Conservation (phyloP, 768 basidiomycete genomes). For the Phanerochaete carnosa region DNA sequence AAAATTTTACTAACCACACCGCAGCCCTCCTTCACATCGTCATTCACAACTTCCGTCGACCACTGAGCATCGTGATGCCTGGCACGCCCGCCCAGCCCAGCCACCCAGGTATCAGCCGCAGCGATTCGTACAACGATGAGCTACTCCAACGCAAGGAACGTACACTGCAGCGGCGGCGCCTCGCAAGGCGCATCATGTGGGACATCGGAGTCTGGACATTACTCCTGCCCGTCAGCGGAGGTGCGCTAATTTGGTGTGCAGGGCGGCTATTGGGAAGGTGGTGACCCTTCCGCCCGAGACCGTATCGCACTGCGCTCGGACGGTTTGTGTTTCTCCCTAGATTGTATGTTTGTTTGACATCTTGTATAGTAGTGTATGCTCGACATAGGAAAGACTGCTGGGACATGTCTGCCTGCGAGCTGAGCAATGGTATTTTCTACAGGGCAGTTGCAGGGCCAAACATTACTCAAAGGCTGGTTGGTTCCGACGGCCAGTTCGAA, state of each 20-base stretch:
- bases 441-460: too few species aligned
- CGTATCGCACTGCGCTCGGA: neutral
- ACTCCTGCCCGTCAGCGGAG: slow-evolving; percentile 55
- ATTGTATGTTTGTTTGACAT: neutral
- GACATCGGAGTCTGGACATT: slow-evolving; percentile 82
- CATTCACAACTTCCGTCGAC: slow-evolving; percentile 81
- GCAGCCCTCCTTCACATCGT: slow-evolving; percentile 73
- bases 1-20: neutral
- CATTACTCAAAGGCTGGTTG: too few species aligned
- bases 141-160: slow-evolving; percentile 85
- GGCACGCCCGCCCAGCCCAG: slow-evolving; percentile 27
- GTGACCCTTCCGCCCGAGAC: slow-evolving; percentile 29
- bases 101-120: slow-evolving; percentile 20
- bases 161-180: slow-evolving; percentile 71
- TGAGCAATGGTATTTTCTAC: neutral
- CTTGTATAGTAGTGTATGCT: neutral
- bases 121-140: slow-evolving; percentile 49
- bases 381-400: neutral
- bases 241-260: slow-evolving; percentile 53
- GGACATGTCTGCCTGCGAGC: neutral
- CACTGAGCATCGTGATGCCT: slow-evolving; percentile 81
- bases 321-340: neutral
- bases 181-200: slow-evolving; percentile 73
- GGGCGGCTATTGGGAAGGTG: slow-evolving; percentile 52
- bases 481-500: too few species aligned